Percentiles rank a stretch among this genome's conserved stretches.
Conservation (phyloP, 768 basidiomycete species). For the Podaxis mareebaensis region DNA sequence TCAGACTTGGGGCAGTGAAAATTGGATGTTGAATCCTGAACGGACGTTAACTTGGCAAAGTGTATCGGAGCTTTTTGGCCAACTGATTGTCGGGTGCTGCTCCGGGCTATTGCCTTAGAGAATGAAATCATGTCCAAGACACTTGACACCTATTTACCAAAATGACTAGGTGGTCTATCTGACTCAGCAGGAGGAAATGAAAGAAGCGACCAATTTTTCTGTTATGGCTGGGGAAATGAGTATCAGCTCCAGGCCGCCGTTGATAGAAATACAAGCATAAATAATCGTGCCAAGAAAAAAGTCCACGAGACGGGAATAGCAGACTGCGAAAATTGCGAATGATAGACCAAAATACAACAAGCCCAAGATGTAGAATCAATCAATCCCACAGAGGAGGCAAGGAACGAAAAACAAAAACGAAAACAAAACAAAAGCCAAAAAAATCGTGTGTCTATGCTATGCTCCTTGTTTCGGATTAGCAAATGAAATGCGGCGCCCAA, state of each 20-base stretch:
- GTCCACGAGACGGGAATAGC: neutral
- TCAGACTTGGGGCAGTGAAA: no score
- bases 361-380: neutral
- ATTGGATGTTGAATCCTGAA: no score
- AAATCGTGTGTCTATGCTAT: neutral
- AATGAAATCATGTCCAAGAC: no score
- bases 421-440: neutral
- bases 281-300: neutral
- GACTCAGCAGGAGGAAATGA: no score
- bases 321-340: neutral
- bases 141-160: no score
- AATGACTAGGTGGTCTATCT: no score
- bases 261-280: neutral
- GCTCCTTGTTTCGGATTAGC: neutral
- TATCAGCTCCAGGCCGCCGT: neutral
- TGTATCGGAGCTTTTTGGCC: no score
- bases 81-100: no score
- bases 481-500: slow-evolving; percentile 10
- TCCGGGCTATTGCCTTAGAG: no score
- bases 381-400: neutral
- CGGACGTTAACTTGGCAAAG: no score
- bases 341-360: neutral
- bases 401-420: neutral
- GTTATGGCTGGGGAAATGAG: neutral
- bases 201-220: neutral